Percentiles rank a stretch among this genome's conserved stretches.
These are phyloP conservation scores for Kodamaea kaohsiungensis DNA, from an alignment of 805 yeast species.

Conservation along the genomic window DNA sequence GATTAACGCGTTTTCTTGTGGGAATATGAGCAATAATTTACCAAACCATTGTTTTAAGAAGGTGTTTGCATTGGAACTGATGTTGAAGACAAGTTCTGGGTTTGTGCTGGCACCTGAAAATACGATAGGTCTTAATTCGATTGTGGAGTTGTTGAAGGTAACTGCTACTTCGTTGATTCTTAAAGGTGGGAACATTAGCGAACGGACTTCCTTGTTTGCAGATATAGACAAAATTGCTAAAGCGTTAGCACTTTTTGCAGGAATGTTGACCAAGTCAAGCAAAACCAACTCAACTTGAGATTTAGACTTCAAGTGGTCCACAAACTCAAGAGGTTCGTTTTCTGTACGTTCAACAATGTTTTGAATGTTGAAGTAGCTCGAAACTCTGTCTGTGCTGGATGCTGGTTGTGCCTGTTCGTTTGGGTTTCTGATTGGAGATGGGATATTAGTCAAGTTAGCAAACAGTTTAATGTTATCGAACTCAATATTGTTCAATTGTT, in stretches of 20 bases:
- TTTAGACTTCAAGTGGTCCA: slow-evolving; percentile 8
- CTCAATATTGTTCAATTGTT: slow-evolving; percentile 31
- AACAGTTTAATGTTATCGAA: slow-evolving; percentile 34
- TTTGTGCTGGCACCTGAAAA: slow-evolving; percentile 17
- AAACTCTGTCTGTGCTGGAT: slow-evolving; percentile 22
- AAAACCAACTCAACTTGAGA: slow-evolving; percentile 33
- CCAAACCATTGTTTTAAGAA: slow-evolving; percentile 31
- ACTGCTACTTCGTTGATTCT: slow-evolving; percentile 38
- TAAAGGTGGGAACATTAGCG: slow-evolving; percentile 44
- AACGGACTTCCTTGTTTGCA: slow-evolving; percentile 23
- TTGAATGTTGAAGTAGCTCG: slow-evolving; percentile 35
- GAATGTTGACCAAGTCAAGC: slow-evolving; percentile 27
- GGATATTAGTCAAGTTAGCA: slow-evolving; percentile 1
- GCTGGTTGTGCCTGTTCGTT: slow-evolving; percentile 7
- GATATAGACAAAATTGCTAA: slow-evolving; percentile 33
- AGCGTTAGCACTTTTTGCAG: slow-evolving; percentile 27
- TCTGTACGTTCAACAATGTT: slow-evolving; percentile 39
- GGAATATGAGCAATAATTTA: slow-evolving; percentile 35
- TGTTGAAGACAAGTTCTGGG: slow-evolving; percentile 19
- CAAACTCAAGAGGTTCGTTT: slow-evolving; percentile 20
- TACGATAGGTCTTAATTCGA: slow-evolving; percentile 15
- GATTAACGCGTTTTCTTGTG: slow-evolving; percentile 26
- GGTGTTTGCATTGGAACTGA: slow-evolving; percentile 13
- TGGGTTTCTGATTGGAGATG: slow-evolving; percentile 5
- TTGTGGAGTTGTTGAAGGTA: slow-evolving; percentile 12